Evolutionary conservation across 768 basidiomycete genomes (phyloP), one percentile per base, ranked within the genome.

Genomic region (Coprinopsis sp.): DNA sequence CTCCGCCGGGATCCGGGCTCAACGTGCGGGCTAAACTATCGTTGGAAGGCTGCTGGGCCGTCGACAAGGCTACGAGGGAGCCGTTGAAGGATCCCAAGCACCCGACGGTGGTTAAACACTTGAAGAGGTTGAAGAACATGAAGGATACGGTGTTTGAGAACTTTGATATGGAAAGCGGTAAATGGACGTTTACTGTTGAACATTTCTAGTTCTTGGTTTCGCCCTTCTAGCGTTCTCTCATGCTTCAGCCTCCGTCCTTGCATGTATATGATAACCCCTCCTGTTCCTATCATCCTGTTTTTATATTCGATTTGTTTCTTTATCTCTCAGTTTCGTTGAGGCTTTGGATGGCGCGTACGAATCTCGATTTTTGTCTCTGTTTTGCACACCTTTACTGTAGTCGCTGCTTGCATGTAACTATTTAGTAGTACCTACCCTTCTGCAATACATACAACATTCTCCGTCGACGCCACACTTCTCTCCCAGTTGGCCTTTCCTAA

Each of bases 121-220:
- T 93, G 58, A 91, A 88, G 66, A 78, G 87, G 53, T 68, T 97
- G 63, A 83, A 82, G 72, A 76, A 72, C 44, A 91, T 94, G 78
- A 83, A 84, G 61, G 84, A 87, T 45, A 97, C 94, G 31, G 77
- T 77, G 38, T 97, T 93, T 57, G 82, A 88, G 61, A 68, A 67
- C 58, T 98, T 88, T 63, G 85, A 92, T 48, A 74, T 81, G 44
- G 72, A 72, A 55, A 81, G 82, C 56, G 96, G 96, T 42, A 84
- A 78, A 65, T 97, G 95, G 95, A 86, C 82, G 40, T 98, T 99
- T 68, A 81, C 75, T 24, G 96, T 98, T 51, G 84, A 92, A 60
- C 91, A 95, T 69, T 99, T 97, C 72, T 91, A 66, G 76, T 46
- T n/a, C 47, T 37, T n/a, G n/a, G 39, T 44, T 38, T 22, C 23